These are phyloP conservation scores for Claviceps arundinis DNA, from an alignment of 2,329 filamentous ascomycete species.

Conservation along the genomic window DNA sequence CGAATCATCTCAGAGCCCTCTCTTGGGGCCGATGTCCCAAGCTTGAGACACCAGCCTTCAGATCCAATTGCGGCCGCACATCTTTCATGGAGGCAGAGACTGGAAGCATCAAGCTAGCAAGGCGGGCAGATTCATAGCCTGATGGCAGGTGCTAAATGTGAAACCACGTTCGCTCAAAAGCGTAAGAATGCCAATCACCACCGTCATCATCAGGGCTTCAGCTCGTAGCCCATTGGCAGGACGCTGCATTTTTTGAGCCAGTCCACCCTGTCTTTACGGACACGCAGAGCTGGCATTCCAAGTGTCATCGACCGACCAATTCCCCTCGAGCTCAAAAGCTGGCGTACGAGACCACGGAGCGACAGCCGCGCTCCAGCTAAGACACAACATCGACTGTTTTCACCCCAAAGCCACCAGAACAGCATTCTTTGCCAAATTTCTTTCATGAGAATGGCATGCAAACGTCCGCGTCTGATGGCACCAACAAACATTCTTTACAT, in stretches of 20 bases:
- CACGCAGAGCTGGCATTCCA: background rate
- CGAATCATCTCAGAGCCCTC: too few relatives aligned
- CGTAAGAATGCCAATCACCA: background rate
- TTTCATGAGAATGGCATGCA: constrained; percentile 1
- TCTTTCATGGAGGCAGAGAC: too few relatives aligned
- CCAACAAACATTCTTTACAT: background rate
- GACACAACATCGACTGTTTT: background rate
- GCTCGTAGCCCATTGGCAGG: background rate
- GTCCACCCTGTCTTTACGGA: background rate
- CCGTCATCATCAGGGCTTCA: background rate
- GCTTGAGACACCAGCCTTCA: too few relatives aligned
- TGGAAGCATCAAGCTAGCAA: too few relatives aligned
- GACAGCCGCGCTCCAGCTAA: background rate
- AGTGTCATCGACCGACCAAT: background rate
- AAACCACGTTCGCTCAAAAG: too few relatives aligned
- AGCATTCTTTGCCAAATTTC: background rate
- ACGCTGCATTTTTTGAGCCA: background rate
- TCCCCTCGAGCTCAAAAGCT: background rate
- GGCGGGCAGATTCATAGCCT: too few relatives aligned
- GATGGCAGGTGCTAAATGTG: too few relatives aligned
- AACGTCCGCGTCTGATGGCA: background rate
- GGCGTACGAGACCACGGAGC: background rate
- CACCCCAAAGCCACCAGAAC: background rate
- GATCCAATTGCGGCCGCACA: too few relatives aligned
- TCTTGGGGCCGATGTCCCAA: too few relatives aligned